phyloP scores from a whole-genome alignment of 176 grass and related monocot genomes.

The Musa beccarii region DNA sequence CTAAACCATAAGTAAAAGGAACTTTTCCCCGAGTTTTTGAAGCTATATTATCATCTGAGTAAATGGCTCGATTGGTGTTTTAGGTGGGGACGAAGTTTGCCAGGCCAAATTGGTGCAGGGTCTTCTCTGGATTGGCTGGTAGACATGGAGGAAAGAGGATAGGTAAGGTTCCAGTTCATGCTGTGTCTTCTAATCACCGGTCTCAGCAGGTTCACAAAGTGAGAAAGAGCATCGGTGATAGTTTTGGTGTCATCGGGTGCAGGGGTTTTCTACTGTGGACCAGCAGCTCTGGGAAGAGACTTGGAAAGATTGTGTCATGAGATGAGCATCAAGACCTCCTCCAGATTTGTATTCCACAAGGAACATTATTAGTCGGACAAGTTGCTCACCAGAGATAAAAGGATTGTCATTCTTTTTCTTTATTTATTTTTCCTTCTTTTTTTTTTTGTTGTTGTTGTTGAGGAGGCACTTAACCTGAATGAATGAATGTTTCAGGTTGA shows the following conservation, averaged over 20 bases:
- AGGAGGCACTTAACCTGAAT: background rate
- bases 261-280: constrained; percentile 54
- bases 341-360: constrained; percentile 55
- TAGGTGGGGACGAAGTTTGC: constrained; percentile 91
- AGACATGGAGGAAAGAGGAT: constrained; percentile 80
- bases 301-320: constrained; percentile 32
- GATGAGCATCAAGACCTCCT: constrained; percentile 28
- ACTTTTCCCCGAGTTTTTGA: too few species aligned
- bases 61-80: background rate
- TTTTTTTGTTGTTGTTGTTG: background rate
- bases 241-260: background rate
- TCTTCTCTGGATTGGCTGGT: constrained; percentile 56
- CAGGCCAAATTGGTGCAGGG: constrained; percentile 83
- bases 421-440: background rate
- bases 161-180: constrained; percentile 32
- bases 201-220: background rate
- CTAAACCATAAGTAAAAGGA: too few species aligned
- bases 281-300: constrained; percentile 32
- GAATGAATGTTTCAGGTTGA: background rate
- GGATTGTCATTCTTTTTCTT: background rate
- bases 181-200: background rate
- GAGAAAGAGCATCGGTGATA: background rate
- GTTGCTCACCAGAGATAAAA: background rate
- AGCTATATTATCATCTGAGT: too few species aligned
- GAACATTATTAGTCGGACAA: constrained; percentile 26